These are phyloP conservation scores for Tetraselmis chui DNA, from an alignment of 139 green algal genomes.

Conservation along the genomic window DNA sequence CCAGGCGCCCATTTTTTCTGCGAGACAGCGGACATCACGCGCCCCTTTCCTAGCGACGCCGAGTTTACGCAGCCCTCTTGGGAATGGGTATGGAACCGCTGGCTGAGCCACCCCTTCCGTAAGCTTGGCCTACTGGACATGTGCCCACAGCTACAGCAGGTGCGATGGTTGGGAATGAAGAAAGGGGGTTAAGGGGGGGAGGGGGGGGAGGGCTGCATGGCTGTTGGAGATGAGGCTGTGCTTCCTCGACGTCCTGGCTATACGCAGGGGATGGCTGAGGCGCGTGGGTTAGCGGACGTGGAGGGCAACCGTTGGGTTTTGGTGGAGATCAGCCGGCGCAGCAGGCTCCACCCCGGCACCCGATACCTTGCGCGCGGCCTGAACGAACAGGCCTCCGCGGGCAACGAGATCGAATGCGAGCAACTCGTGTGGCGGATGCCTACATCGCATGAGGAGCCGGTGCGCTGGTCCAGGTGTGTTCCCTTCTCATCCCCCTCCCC, in stretches of 20 bases:
- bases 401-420: constrained; percentile 98
- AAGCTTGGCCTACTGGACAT: constrained; percentile 50
- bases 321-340: constrained; percentile 61
- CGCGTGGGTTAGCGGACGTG: constrained; percentile 51
- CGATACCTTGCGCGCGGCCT: constrained; percentile 90
- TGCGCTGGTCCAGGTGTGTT: constrained; percentile 41
- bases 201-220: neutral
- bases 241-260: too few species aligned
- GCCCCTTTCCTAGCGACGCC: constrained; percentile 73
- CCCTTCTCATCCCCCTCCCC: too few species aligned
- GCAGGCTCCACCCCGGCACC: constrained; percentile 81
- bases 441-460: neutral
- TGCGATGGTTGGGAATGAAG: neutral
- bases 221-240: neutral
- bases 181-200: too few species aligned
- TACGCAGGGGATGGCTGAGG: constrained; percentile 80
- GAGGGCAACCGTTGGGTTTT: constrained; percentile 49
- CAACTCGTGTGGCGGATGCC: constrained; percentile 53
- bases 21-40: constrained; percentile 86
- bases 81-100: constrained; percentile 89
- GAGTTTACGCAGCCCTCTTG: constrained; percentile 39
- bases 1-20: constrained; percentile 85
- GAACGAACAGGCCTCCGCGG: constrained; percentile 74
- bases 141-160: constrained; percentile 83
- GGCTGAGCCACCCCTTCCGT: constrained; percentile 58